Base-by-base conservation (phyloP, 495 filamentous ascomycete species). In the Penicillium psychrofluorescens region DNA sequence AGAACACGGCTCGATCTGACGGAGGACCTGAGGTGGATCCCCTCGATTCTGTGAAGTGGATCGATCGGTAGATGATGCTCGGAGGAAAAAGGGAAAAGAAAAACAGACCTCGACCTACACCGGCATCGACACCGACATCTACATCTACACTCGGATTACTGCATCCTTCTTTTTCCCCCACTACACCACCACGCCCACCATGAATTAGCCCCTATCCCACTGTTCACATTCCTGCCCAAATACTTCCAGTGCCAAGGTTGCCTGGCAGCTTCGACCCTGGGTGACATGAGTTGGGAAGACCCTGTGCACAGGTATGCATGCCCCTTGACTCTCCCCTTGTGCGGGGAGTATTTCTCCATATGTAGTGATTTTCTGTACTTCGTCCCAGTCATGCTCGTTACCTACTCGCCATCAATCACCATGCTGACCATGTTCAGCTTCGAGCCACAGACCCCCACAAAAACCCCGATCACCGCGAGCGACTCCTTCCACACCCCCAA, bases 401-500 rank as follows among this genome's bases (percentile, higher is more conserved):
- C 22, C 22, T 22, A 3, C 22, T 22, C 22, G 6, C 22, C 22
- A 22, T 22, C 22, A 22, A 22, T 22, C 22, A 22, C 22, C 22
- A 22, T 22, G 22, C 22, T 22, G 22, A 22, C 22, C 22, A 55
- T 59, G 40, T 68, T 63, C 54, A 87, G 84, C 77, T 86, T 86
- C 80, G 79, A 84, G 71, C 84, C 85, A 61, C 83, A 82, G 43
- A 88, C 85, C 44, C 85, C 85, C 15, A 84, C 80, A 56, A 81
- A 78, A 63, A 88, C 84, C 35, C 84, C 85, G 48, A 85, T 74
- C 16, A 82, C 82, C 37, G 57, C 74, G 43, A 64, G 69, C 37
- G 78, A 78, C 52, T 66, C 77, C 42, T 84, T 87, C 59, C 77
- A 81, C 46, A 87, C 84, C 11, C 83, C 84, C 13, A 84, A 81